A percentile compares a stretch with the other conserved stretches of the same genome.
Conservation (phyloP, 2,329 filamentous ascomycete genomes). For the Aspergillus novofumigatus region DNA sequence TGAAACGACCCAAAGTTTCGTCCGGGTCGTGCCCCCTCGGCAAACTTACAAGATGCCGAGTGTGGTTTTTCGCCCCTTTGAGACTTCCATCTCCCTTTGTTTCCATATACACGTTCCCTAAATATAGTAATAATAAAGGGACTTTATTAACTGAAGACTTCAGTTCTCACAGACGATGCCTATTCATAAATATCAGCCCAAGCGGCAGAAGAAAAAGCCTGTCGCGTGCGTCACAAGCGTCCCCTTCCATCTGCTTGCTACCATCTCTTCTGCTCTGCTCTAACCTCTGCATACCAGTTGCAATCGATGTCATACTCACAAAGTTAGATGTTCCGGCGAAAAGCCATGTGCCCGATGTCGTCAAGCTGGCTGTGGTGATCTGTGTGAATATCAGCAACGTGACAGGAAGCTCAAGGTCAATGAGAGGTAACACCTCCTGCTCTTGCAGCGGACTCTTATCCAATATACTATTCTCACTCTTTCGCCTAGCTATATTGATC, state of each 20-base stretch:
- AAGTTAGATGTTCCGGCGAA: conserved; percentile 42
- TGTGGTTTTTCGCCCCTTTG: no score
- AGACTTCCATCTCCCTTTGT: no score
- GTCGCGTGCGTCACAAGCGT: conserved; percentile 8
- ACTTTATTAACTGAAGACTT: no score
- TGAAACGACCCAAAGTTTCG: no score
- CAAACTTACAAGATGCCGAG: no score
- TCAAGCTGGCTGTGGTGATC: conserved; percentile 21
- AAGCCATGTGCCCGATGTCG: conserved; percentile 38
- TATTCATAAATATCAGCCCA: conserved; percentile 2
- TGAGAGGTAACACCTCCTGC: conserved; percentile 11
- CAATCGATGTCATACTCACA: conserved; percentile 39
- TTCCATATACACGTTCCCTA: no score
- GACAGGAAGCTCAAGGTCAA: conserved; percentile 35
- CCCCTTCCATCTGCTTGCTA: no score
- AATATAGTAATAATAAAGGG: no score
- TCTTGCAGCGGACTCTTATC: no score
- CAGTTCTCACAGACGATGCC: conserved; percentile 1
- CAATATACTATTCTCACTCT: neutral
- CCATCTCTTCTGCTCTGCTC: neutral
- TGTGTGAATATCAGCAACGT: conserved; percentile 33
- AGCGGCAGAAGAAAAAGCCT: conserved; percentile 11
- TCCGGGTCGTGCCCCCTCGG: no score
- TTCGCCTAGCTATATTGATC: conserved; percentile 22
- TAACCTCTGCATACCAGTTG: conserved; percentile 18